These are phyloP conservation scores for Eucalyptus victrix DNA, from an alignment of 345 rosid genomes.

Conservation along the genomic window DNA sequence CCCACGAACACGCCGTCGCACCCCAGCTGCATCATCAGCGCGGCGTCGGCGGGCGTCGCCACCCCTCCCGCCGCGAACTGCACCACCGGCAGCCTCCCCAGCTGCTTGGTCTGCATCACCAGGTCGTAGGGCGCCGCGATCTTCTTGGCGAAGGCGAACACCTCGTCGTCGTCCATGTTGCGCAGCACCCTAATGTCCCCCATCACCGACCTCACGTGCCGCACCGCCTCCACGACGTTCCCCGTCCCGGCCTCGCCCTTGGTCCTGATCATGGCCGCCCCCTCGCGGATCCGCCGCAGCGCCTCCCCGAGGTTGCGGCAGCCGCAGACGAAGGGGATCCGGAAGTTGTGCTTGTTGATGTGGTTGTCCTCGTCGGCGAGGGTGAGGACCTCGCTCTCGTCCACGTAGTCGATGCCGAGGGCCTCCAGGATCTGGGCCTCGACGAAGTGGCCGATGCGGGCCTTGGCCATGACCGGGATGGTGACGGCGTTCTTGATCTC, in stretches of 20 bases:
- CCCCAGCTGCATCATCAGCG: conserved; percentile 27
- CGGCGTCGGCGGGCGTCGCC: conserved; percentile 28
- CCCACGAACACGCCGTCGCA: conserved; percentile 25
- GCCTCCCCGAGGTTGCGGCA: conserved; percentile 29
- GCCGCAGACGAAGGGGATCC: conserved; percentile 29
- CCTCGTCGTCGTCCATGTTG: conserved; percentile 33
- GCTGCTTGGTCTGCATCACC: conserved; percentile 35
- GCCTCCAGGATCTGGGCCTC: conserved; percentile 32
- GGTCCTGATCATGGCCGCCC: conserved; percentile 30
- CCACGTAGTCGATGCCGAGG: conserved; percentile 21
- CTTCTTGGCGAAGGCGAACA: conserved; percentile 17
- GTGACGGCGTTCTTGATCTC: conserved; percentile 23
- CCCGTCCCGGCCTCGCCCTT: conserved; percentile 34
- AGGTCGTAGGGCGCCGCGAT: conserved; percentile 22
- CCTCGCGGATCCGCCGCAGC: conserved; percentile 23
- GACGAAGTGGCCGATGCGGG: conserved; percentile 30
- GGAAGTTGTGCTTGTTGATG: conserved; percentile 29
- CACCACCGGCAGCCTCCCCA: conserved; percentile 32
- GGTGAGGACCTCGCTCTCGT: conserved; percentile 26
- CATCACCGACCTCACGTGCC: conserved; percentile 31
- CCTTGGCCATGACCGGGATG: conserved; percentile 34
- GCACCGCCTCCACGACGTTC: conserved; percentile 20
- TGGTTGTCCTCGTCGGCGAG: conserved; percentile 20
- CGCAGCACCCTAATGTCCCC: conserved; percentile 13
- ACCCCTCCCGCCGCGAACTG: conserved; percentile 28